These are phyloP conservation scores for Phyllosticta citrichinensis DNA, from an alignment of 2,329 filamentous ascomycete genomes.

Conservation along the genomic window DNA sequence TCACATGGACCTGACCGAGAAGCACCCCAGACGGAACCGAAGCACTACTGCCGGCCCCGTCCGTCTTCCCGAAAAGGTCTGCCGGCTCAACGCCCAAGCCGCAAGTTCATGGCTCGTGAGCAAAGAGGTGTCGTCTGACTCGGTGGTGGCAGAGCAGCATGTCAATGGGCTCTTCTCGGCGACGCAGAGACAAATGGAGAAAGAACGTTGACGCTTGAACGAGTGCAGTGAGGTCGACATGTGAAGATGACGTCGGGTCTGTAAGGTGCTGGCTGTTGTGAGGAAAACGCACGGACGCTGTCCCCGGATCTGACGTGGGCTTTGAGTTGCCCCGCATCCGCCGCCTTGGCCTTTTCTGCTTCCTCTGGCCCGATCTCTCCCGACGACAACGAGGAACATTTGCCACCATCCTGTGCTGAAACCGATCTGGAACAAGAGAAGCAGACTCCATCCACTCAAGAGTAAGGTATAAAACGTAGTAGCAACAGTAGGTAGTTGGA, in stretches of 20 bases:
- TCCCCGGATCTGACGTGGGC: background rate
- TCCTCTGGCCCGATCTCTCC: background rate
- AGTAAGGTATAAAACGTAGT: background rate
- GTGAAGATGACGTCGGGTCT: conserved; percentile 5
- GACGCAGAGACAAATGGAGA: background rate
- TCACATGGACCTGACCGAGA: background rate
- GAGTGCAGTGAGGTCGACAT: background rate
- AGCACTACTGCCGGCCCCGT: background rate
- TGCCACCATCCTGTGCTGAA: background rate
- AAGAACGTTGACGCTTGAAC: background rate
- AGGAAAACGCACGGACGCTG: background rate
- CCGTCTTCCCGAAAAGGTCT: background rate
- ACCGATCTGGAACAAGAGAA: background rate
- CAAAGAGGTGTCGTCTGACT: too few relatives aligned
- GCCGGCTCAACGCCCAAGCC: background rate
- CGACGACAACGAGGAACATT: background rate
- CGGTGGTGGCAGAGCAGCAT: too few relatives aligned
- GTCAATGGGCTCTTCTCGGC: background rate
- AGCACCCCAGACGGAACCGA: background rate
- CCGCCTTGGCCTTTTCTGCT: background rate
- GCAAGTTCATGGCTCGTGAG: background rate
- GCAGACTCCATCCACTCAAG: background rate
- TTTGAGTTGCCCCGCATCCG: background rate
- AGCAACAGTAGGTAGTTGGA: background rate
- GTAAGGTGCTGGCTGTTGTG: background rate